Evolutionary conservation across 176 grass and related monocot genomes (phyloP), one percentile per base, ranked within the genome.

Genomic region (Thalia dealbata): DNA sequence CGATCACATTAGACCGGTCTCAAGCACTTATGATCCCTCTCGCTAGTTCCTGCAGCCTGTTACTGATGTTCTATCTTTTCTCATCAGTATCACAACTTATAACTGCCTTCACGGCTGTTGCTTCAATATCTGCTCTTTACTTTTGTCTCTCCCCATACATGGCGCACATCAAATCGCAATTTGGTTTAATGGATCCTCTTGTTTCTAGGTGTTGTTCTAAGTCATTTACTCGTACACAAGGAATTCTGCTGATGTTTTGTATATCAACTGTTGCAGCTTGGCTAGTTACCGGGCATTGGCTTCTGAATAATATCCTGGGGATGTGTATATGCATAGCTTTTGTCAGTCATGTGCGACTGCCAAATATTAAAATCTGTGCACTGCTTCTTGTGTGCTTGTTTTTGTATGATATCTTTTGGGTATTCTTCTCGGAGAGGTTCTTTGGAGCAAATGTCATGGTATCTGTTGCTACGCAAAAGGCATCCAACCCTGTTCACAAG

Each of bases 381-480:
- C 63, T 93, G 74, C 87, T 99, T 71, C 87, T 99, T 1, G 83
- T 85, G 0, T 99, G 95, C 76, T 79, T 99, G 71, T 99, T 99
- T 70, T 74, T 93, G 32, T 99, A 99, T 7, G 90, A 99, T 75
- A 88, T 99, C 71, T 99, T 99, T 72, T 93, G 95, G 95, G 95
- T 93, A 32, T 99, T 99, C 81, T 99, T 99, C 81, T 99, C 95
- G 0, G 95, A 99, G 79, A 91, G 74, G 62, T 91, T 99, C 42
- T 99, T 99, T 18, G 95, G 90, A 76, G 90, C 95, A 70, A 99
- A 99, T 85, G 95, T 99, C 61, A 99, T 99, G 95, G 95, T 99
- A 10, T 99, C 90, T 25, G 95, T 99, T 50, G 95, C 95, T 76
- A 99, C 95, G 18, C 95, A 99, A 76, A 99, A 99, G 76, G 95